These are phyloP conservation scores for Tetracentron sinense DNA, from an alignment of 164 flowering plant genomes.

Conservation along the genomic window DNA sequence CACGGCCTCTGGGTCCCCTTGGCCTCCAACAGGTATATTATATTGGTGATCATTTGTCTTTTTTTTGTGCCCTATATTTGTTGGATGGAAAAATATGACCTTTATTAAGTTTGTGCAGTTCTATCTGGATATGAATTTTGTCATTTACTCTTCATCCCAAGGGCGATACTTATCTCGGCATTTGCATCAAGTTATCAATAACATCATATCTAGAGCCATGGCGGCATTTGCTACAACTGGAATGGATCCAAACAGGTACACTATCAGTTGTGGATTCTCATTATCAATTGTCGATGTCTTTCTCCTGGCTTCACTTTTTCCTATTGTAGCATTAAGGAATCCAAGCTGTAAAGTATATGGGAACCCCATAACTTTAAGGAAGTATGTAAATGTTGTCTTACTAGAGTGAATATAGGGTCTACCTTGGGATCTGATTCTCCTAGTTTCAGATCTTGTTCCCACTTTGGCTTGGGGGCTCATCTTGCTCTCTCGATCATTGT, in stretches of 20 bases:
- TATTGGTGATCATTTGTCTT: neutral
- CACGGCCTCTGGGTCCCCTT: conserved; percentile 70
- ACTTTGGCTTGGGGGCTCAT: too few relatives aligned
- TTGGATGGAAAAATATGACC: conserved; percentile 2
- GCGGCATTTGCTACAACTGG: conserved; percentile 78
- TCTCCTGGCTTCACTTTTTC: too few relatives aligned
- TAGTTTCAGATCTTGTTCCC: too few relatives aligned
- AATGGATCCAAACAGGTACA: conserved; percentile 83
- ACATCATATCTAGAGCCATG: conserved; percentile 80
- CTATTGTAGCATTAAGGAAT: too few relatives aligned
- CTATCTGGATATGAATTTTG: conserved; percentile 95
- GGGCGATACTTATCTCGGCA: conserved; percentile 92
- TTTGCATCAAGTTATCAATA: conserved; percentile 77
- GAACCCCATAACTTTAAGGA: too few relatives aligned
- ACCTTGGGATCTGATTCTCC: too few relatives aligned
- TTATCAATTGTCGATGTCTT: too few relatives aligned
- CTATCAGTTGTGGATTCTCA: too few relatives aligned
- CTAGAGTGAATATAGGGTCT: too few relatives aligned
- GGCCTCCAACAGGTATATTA: conserved; percentile 84
- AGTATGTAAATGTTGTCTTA: too few relatives aligned
- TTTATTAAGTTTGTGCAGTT: conserved; percentile 50
- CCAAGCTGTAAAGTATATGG: too few relatives aligned
- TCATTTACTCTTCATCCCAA: conserved; percentile 83
- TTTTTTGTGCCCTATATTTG: neutral
- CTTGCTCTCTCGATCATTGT: too few relatives aligned